phyloP scores from a whole-genome alignment of 129 eudicot species.

The Calendula officinalis region DNA sequence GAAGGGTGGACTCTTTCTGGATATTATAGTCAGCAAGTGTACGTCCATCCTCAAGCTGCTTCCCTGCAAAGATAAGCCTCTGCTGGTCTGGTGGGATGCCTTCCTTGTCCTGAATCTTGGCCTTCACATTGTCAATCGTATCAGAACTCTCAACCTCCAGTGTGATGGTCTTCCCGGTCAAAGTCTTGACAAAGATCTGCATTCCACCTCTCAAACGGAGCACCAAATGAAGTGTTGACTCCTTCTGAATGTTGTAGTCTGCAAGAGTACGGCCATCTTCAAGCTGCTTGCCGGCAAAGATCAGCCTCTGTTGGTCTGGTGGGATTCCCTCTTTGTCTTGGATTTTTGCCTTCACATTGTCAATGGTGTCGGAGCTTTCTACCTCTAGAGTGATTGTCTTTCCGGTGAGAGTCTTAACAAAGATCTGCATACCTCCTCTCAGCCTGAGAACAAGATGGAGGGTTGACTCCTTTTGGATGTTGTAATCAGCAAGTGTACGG shows the following conservation, averaged over 20 bases:
- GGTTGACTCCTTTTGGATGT: conserved; percentile 26
- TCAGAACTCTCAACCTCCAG: conserved; percentile 19
- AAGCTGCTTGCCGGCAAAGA: conserved; percentile 15
- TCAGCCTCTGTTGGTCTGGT: conserved; percentile 21
- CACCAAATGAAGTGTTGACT: conserved; percentile 10
- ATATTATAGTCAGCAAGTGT: conserved; percentile 23
- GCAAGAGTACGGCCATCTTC: conserved; percentile 20
- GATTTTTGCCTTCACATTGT: conserved; percentile 26
- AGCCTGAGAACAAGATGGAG: conserved; percentile 13
- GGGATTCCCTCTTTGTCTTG: conserved; percentile 25
- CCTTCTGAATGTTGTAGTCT: conserved; percentile 24
- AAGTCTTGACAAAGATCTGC: conserved; percentile 23
- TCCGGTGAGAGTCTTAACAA: conserved; percentile 16
- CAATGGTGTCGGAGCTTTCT: conserved; percentile 20
- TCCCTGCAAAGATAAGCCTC: conserved; percentile 16
- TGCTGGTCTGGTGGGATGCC: conserved; percentile 18
- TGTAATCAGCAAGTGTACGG: conserved; percentile 15
- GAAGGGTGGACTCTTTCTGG: conserved; percentile 19
- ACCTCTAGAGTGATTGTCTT: conserved; percentile 24
- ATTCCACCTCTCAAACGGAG: conserved; percentile 8
- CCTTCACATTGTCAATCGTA: conserved; percentile 7
- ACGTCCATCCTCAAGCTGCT: conserved; percentile 18
- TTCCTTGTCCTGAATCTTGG: conserved; percentile 18
- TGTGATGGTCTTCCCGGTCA: conserved; percentile 10
- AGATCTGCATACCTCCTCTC: conserved; percentile 17